These are phyloP conservation scores for Talaromyces sp. DNA, from an alignment of 2,329 filamentous ascomycete genomes.

Conservation along the genomic window DNA sequence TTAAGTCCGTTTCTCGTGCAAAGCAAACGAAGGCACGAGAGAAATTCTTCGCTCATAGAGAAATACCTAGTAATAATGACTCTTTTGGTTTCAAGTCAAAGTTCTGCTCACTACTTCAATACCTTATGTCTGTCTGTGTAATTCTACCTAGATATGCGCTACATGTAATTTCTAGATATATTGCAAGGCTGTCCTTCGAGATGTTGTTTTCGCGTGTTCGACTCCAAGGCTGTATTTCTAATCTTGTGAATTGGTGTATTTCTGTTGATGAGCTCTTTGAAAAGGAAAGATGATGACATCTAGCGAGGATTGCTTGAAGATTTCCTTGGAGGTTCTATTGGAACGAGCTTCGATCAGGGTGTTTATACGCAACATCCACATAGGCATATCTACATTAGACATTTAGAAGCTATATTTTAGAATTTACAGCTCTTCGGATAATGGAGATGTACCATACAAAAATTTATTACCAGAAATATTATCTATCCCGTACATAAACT, in stretches of 20 bases:
- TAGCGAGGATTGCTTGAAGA: not conserved
- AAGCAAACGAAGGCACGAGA: conserved; percentile 1
- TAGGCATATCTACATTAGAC: not conserved
- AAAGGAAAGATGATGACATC: not conserved
- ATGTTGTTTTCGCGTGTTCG: not conserved
- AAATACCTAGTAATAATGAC: not conserved
- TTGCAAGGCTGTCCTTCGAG: not conserved
- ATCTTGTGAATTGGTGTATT: not conserved
- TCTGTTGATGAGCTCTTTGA: not conserved
- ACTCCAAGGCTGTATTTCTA: not conserved
- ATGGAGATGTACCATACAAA: not conserved
- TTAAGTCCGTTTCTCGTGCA: not conserved
- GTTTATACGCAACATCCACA: not conserved
- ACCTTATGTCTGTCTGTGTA: not conserved
- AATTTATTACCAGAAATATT: conserved; percentile 4
- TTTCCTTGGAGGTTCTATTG: not conserved
- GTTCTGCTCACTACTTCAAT: not conserved
- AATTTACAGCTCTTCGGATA: not conserved
- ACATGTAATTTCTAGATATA: too few species aligned
- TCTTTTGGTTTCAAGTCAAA: not conserved
- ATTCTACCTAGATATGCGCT: not conserved
- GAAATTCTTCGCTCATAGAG: not conserved
- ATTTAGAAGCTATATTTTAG: too few species aligned
- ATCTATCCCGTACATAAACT: conserved; percentile 6
- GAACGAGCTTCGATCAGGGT: not conserved